Evolutionary conservation across 1,139 yeast species (phyloP).

Genomic region (Sugiyamaella novakii): DNA sequence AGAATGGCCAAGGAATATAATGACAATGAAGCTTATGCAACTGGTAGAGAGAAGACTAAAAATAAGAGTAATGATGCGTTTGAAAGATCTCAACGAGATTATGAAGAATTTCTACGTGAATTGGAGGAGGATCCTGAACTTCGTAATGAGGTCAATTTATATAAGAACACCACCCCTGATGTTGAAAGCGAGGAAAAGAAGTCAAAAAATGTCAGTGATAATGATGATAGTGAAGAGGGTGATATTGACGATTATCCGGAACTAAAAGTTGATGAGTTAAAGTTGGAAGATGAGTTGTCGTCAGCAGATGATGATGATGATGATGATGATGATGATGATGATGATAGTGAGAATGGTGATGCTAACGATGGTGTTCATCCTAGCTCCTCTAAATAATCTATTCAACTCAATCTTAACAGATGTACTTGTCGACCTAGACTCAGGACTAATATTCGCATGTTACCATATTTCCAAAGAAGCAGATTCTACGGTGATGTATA

Average conservation of each 20-base stretch:
- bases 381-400: too few species aligned
- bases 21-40: slow-evolving; percentile 46
- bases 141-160: slow-evolving; percentile 82
- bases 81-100: slow-evolving; percentile 88
- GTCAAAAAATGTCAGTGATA: slow-evolving; percentile 47
- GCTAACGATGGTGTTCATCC: too few species aligned
- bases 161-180: slow-evolving; percentile 56
- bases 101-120: slow-evolving; percentile 78
- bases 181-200: slow-evolving; percentile 44
- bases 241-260: slow-evolving; percentile 50
- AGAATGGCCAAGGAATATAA: slow-evolving; percentile 97
- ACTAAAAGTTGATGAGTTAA: slow-evolving; percentile 74
- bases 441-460: too few species aligned
- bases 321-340: slow-evolving; percentile 63
- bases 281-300: slow-evolving; percentile 49
- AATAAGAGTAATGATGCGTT: slow-evolving; percentile 65
- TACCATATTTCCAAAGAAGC: too few species aligned
- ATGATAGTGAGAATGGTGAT: too few species aligned
- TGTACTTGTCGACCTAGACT: too few species aligned
- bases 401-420: too few species aligned
- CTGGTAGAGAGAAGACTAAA: slow-evolving; percentile 45
- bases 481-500: too few species aligned
- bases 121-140: slow-evolving; percentile 93
- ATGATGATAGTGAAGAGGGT: slow-evolving; percentile 31
- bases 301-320: slow-evolving; percentile 58